A percentile compares a stretch with the other conserved stretches of the same genome.
Conservation (phyloP, 805 yeast species). For the Candida tibetensis region DNA sequence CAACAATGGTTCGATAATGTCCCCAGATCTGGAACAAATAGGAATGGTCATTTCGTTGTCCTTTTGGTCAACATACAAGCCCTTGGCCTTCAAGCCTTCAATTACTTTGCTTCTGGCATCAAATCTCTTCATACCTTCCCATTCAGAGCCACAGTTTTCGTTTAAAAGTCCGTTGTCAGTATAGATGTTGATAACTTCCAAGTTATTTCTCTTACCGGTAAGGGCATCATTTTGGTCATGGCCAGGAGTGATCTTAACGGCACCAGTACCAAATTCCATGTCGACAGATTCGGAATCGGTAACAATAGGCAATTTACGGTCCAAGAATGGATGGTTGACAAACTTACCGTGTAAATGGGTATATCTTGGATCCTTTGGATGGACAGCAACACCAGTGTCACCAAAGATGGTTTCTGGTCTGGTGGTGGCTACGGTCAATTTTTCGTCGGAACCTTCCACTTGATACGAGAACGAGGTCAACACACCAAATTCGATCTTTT, state of each 20-base stretch:
- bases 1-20: constrained; percentile 90
- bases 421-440: constrained; percentile 89
- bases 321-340: constrained; percentile 86
- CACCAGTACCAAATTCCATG: constrained; percentile 99
- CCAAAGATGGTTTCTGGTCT: constrained; percentile 99
- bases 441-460: constrained; percentile 83
- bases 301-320: constrained; percentile 81
- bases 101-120: constrained; percentile 88
- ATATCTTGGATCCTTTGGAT: constrained; percentile 92
- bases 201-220: constrained; percentile 90
- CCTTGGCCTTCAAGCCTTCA: constrained; percentile 70
- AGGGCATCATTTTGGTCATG: constrained; percentile 96
- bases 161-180: constrained; percentile 92
- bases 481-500: constrained; percentile 93
- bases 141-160: constrained; percentile 84
- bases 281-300: constrained; percentile 93
- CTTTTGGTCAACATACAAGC: constrained; percentile 75
- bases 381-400: constrained; percentile 97
- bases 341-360: constrained; percentile 92
- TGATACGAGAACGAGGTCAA: constrained; percentile 93
- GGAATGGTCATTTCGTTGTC: constrained; percentile 97
- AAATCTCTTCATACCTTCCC: constrained; percentile 87
- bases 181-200: constrained; percentile 84
- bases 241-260: constrained; percentile 98
- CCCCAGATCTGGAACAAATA: constrained; percentile 93